Percentiles rank a stretch among this genome's conserved stretches.
Evolutionary conservation across 805 yeast genomes (phyloP).

Genomic region (Cyberlindnera misumaiensis): DNA sequence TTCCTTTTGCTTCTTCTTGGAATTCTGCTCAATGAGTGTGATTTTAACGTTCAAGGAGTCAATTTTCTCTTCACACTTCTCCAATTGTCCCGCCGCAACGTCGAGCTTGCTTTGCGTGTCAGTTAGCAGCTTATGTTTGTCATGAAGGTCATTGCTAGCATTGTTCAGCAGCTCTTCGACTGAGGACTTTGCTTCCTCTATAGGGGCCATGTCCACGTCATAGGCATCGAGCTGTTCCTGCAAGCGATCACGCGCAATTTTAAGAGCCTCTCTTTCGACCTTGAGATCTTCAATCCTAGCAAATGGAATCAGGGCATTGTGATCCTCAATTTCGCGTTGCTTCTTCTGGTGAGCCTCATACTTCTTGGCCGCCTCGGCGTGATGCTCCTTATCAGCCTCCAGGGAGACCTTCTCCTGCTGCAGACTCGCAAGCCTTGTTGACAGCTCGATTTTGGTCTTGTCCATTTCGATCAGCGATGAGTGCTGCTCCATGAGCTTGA

Average conservation of each 20-base stretch:
- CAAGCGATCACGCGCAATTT: constrained; percentile 21
- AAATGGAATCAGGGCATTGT: constrained; percentile 42
- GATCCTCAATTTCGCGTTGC: constrained; percentile 38
- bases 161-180: constrained; percentile 8
- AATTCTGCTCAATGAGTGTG: background rate
- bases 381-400: constrained; percentile 28
- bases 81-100: background rate
- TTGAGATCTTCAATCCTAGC: constrained; percentile 37
- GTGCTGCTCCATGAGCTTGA: constrained; percentile 51
- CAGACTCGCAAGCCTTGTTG: constrained; percentile 31
- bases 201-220: constrained; percentile 17
- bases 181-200: constrained; percentile 12
- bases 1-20: background rate
- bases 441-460: constrained; percentile 28
- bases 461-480: constrained; percentile 49
- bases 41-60: background rate
- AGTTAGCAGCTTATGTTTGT: background rate
- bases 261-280: constrained; percentile 13
- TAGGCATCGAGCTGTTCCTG: constrained; percentile 25
- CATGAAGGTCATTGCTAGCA: background rate
- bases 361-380: constrained; percentile 42
- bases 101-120: background rate
- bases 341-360: constrained; percentile 41
- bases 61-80: background rate
- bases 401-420: constrained; percentile 3